These are phyloP conservation scores for Ceriops zippeliana DNA, from an alignment of 345 rosid species.

Conservation along the genomic window DNA sequence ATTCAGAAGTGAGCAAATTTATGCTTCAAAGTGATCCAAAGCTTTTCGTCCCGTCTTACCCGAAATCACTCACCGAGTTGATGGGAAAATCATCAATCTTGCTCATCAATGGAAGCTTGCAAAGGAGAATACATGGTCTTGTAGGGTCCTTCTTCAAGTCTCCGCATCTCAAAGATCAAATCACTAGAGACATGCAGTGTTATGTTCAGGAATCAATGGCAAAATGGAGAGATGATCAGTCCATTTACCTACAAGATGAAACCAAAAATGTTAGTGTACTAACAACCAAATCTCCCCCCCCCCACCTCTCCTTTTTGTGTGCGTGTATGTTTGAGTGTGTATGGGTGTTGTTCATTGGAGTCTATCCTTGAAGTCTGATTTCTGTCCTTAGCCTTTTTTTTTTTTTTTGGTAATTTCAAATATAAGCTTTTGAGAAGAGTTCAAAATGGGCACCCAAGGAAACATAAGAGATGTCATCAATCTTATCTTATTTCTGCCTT, in stretches of 20 bases:
- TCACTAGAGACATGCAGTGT: conserved; percentile 70
- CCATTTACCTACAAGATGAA: conserved; percentile 75
- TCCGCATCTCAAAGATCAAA: conserved; percentile 72
- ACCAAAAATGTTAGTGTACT: conserved; percentile 60
- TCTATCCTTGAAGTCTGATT: conserved; percentile 19
- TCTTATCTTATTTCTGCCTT: conserved; percentile 13
- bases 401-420: not conserved
- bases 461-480: conserved; percentile 22
- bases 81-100: conserved; percentile 95
- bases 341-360: conserved; percentile 2
- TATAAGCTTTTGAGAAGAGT: not conserved
- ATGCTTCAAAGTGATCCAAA: conserved; percentile 84
- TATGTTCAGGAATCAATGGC: conserved; percentile 69
- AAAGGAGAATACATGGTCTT: conserved; percentile 91
- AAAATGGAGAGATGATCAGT: conserved; percentile 58
- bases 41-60: conserved; percentile 82
- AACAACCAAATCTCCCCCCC: not conserved
- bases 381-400: not conserved
- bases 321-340: not conserved
- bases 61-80: conserved; percentile 85
- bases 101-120: conserved; percentile 77
- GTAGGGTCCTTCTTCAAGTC: conserved; percentile 85
- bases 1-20: conserved; percentile 76
- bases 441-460: conserved; percentile 1
- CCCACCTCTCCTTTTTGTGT: not conserved